phyloP scores from a whole-genome alignment of 495 filamentous ascomycete species.

The Trichocladium uniseriatum region DNA sequence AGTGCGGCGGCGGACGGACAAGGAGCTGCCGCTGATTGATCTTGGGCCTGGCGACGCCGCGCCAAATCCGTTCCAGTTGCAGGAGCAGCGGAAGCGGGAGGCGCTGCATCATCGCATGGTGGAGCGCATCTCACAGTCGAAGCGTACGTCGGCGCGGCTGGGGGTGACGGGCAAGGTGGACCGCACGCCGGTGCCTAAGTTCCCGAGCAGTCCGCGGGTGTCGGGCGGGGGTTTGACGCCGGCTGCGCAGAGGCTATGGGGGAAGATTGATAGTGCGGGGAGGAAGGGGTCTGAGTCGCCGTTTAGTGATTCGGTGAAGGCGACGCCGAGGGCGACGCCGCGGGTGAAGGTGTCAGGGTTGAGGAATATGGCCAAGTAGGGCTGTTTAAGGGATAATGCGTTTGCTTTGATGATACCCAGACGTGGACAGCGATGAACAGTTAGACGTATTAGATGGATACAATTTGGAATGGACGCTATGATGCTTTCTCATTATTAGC shows the following conservation, averaged over 20 bases:
- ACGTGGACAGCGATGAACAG: background rate
- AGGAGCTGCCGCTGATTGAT: slow-evolving; percentile 25
- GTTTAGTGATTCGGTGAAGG: slow-evolving; percentile 33
- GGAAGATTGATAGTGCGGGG: slow-evolving; percentile 50
- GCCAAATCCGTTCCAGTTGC: slow-evolving; percentile 75
- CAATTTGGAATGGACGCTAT: too few relatives aligned
- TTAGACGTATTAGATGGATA: too few relatives aligned
- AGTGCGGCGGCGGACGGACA: background rate
- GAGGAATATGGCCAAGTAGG: slow-evolving; percentile 16
- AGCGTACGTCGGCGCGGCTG: slow-evolving; percentile 43
- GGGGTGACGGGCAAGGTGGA: slow-evolving; percentile 49
- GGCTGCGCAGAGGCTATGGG: slow-evolving; percentile 70
- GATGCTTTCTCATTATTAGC: too few relatives aligned
- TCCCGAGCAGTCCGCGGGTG: slow-evolving; percentile 63
- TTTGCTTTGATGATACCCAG: slow-evolving; percentile 13
- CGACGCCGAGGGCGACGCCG: slow-evolving; percentile 27
- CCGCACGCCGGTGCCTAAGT: slow-evolving; percentile 56
- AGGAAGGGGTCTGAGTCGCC: slow-evolving; percentile 39
- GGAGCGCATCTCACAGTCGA: slow-evolving; percentile 66
- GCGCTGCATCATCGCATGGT: slow-evolving; percentile 85
- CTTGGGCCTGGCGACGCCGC: slow-evolving; percentile 53
- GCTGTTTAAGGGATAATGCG: background rate
- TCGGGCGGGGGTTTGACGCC: slow-evolving; percentile 55
- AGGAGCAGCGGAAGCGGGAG: slow-evolving; percentile 68
- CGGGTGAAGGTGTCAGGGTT: slow-evolving; percentile 16